A percentile compares a stretch with the other conserved stretches of the same genome.
phyloP scores from a whole-genome alignment of 176 grass and related monocot species.

The Carex kokanica region DNA sequence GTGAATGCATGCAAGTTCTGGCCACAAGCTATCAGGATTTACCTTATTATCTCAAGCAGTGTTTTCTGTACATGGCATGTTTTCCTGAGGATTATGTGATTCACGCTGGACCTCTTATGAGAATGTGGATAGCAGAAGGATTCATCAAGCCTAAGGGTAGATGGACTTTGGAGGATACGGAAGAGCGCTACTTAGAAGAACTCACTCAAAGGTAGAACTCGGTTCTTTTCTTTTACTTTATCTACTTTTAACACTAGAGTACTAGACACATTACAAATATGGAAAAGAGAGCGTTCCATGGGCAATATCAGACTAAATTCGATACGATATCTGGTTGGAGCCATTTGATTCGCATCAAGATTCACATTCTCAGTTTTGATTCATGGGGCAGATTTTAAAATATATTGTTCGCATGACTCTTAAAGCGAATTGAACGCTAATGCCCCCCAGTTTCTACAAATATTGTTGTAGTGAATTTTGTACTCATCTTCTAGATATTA shows the following conservation, averaged over 20 bases:
- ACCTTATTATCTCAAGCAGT: slow-evolving; percentile 17
- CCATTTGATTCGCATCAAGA: no score
- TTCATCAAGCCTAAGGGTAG: neutral
- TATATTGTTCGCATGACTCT: no score
- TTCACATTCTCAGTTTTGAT: no score
- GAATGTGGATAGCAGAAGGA: slow-evolving; percentile 26
- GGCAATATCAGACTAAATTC: no score
- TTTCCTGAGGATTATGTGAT: slow-evolving; percentile 21
- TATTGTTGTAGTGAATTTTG: neutral
- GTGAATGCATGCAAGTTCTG: neutral
- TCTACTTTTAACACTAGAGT: neutral
- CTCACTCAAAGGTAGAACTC: slow-evolving; percentile 11
- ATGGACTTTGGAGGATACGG: neutral
- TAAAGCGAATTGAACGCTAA: no score
- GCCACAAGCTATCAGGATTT: slow-evolving; percentile 20
- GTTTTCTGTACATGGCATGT: slow-evolving; percentile 23
- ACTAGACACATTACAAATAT: neutral
- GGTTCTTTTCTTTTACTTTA: neutral
- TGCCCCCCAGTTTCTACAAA: neutral
- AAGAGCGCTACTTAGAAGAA: neutral
- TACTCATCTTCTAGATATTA: neutral
- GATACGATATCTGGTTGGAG: no score
- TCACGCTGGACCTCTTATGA: neutral
- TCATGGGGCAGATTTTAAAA: no score
- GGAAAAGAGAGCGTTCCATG: no score